A percentile compares a stretch with the other conserved stretches of the same genome.
Conservation (phyloP, 164 flowering plant species). For the Vitis riparia region DNA sequence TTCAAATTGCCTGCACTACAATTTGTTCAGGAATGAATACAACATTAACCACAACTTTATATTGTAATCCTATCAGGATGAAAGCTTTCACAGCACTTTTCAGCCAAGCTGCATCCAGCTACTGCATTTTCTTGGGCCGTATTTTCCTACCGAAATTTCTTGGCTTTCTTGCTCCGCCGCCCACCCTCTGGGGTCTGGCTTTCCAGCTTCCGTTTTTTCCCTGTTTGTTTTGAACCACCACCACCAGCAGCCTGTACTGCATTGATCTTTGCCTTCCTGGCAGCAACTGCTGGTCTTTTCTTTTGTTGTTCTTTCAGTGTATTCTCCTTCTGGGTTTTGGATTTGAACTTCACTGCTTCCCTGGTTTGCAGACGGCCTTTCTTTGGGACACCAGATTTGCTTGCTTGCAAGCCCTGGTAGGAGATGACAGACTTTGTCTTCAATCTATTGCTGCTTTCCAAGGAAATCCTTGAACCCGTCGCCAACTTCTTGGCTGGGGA, state of each 20-base stretch:
- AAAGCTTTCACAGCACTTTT: no score
- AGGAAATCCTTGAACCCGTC: conserved; percentile 23
- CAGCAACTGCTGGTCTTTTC: conserved; percentile 88
- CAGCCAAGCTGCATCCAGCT: no score
- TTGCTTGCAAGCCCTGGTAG: conserved; percentile 83
- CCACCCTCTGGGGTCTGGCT: conserved; percentile 52
- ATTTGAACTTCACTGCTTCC: conserved; percentile 15
- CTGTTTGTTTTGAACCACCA: conserved; percentile 26
- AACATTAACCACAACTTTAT: no score
- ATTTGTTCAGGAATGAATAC: no score
- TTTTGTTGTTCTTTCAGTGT: conserved; percentile 21
- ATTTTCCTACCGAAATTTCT: conserved; percentile 28
- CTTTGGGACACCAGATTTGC: conserved; percentile 61
- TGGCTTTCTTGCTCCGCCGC: conserved; percentile 43
- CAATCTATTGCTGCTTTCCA: conserved; percentile 11
- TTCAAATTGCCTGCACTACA: no score
- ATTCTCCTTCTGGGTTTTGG: conserved; percentile 10
- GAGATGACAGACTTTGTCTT: conserved; percentile 32
- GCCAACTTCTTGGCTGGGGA: conserved; percentile 44
- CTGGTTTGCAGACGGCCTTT: conserved; percentile 28
- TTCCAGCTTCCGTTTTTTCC: conserved; percentile 57
- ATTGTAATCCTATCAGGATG: no score
- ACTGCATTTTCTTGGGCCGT: no score
- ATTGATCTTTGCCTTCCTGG: conserved; percentile 61
- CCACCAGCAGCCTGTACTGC: conserved; percentile 28